Conservation (phyloP, 257 asterid species). For the Linderniella brevidens region DNA sequence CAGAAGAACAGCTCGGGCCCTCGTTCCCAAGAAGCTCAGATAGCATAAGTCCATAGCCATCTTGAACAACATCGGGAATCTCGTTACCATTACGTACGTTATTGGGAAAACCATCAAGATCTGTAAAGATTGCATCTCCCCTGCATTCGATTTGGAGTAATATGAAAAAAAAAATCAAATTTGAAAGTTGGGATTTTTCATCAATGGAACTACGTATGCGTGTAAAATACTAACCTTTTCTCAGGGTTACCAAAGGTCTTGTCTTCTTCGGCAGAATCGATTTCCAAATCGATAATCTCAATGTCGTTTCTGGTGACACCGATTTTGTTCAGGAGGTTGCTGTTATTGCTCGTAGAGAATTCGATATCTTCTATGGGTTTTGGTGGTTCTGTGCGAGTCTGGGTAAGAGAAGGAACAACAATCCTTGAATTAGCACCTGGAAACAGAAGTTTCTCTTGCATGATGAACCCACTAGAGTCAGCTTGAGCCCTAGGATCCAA, state of each 20-base stretch:
- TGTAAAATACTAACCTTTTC: slow-evolving; percentile 31
- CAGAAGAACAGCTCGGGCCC: slow-evolving; percentile 54
- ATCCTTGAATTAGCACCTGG: slow-evolving; percentile 28
- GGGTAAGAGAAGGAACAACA: slow-evolving; percentile 23
- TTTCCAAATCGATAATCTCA: slow-evolving; percentile 90
- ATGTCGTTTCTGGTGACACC: slow-evolving; percentile 32
- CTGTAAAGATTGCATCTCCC: slow-evolving; percentile 44
- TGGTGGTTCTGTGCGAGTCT: slow-evolving; percentile 21
- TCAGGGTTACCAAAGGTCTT: slow-evolving; percentile 28
- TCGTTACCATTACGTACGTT: slow-evolving; percentile 38
- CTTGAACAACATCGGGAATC: slow-evolving; percentile 42
- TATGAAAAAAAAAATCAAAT: slow-evolving; percentile 7
- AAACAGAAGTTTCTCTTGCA: slow-evolving; percentile 49
- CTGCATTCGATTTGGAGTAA: slow-evolving; percentile 22
- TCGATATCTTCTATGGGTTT: slow-evolving; percentile 49
- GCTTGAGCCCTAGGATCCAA: slow-evolving; percentile 24
- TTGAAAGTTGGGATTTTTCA: background rate
- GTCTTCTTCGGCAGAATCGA: slow-evolving; percentile 53
- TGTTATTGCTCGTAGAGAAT: slow-evolving; percentile 44
- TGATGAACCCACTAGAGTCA: slow-evolving; percentile 25
- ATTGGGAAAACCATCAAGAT: slow-evolving; percentile 48
- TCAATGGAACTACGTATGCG: background rate
- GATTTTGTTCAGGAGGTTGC: slow-evolving; percentile 18
- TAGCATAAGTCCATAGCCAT: slow-evolving; percentile 79
- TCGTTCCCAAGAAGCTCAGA: slow-evolving; percentile 70